These are phyloP conservation scores for Sugiyamaella xylanicola DNA, from an alignment of 1,139 yeast species.

Conservation along the genomic window DNA sequence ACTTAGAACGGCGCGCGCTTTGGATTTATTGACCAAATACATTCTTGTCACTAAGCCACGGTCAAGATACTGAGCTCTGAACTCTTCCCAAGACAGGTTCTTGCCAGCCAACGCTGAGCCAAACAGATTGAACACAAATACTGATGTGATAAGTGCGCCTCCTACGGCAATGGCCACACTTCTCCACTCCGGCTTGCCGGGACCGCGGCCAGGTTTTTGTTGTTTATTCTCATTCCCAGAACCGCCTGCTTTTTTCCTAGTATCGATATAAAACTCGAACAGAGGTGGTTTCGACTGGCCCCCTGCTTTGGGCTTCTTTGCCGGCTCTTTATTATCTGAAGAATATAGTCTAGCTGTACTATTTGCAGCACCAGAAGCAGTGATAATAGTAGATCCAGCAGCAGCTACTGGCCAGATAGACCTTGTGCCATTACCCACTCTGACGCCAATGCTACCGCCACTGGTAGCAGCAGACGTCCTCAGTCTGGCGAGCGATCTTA, in stretches of 20 bases:
- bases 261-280: constrained; percentile 19
- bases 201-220: not conserved
- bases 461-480: not conserved
- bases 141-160: constrained; percentile 21
- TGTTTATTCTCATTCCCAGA: constrained; percentile 4
- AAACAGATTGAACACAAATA: constrained; percentile 16
- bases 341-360: not conserved
- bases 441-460: not conserved
- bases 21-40: constrained; percentile 71
- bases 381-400: not conserved
- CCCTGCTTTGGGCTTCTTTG: not conserved
- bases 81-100: constrained; percentile 80
- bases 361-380: too few species aligned
- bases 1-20: constrained; percentile 56
- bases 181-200: constrained; percentile 11
- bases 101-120: constrained; percentile 21
- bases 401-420: not conserved
- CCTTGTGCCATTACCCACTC: too few species aligned
- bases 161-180: constrained; percentile 19
- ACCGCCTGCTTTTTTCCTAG: constrained; percentile 5
- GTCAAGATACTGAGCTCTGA: constrained; percentile 76
- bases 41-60: constrained; percentile 79
- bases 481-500: constrained; percentile 2
- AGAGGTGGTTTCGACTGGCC: constrained; percentile 11
- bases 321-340: not conserved